Evolutionary conservation across 345 rosid species (phyloP).

Genomic region (Arabidopsis arenosa): DNA sequence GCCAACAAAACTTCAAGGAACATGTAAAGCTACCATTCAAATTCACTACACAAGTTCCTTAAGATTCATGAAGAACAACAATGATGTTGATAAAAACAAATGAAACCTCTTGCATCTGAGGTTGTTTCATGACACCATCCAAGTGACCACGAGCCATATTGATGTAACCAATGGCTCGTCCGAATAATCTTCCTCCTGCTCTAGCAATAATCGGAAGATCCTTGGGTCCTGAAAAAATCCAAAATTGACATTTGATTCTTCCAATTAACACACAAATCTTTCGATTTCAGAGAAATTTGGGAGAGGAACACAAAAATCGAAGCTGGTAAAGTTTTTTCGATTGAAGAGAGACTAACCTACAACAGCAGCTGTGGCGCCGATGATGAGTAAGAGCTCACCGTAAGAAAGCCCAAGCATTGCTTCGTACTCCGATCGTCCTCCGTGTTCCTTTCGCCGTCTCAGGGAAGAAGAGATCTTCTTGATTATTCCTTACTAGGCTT

Average conservation of each 20-base stretch:
- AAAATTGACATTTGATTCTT: background rate
- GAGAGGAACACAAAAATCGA: background rate
- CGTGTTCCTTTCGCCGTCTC: conserved; percentile 30
- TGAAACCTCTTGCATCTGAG: conserved; percentile 88
- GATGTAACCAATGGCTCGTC: conserved; percentile 80
- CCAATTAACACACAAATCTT: background rate
- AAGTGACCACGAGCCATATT: conserved; percentile 92
- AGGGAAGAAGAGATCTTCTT: conserved; percentile 7
- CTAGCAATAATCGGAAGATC: conserved; percentile 80
- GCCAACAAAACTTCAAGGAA: conserved; percentile 1
- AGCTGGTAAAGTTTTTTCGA: background rate
- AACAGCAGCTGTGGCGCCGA: conserved; percentile 72
- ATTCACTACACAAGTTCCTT: background rate
- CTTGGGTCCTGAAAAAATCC: conserved; percentile 61
- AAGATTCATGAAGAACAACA: too few relatives aligned
- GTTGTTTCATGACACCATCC: conserved; percentile 77
- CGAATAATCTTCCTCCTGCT: conserved; percentile 78
- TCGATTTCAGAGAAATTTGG: background rate
- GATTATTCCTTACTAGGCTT: background rate
- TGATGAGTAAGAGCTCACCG: conserved; percentile 66
- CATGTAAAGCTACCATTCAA: background rate
- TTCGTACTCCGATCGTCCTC: conserved; percentile 29
- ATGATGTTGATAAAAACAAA: too few relatives aligned
- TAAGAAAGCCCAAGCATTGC: conserved; percentile 71
- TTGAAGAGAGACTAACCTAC: conserved; percentile 52